Evolutionary conservation across 2,329 filamentous ascomycete species (phyloP).

Genomic region (Chaetomiaceae sp.): DNA sequence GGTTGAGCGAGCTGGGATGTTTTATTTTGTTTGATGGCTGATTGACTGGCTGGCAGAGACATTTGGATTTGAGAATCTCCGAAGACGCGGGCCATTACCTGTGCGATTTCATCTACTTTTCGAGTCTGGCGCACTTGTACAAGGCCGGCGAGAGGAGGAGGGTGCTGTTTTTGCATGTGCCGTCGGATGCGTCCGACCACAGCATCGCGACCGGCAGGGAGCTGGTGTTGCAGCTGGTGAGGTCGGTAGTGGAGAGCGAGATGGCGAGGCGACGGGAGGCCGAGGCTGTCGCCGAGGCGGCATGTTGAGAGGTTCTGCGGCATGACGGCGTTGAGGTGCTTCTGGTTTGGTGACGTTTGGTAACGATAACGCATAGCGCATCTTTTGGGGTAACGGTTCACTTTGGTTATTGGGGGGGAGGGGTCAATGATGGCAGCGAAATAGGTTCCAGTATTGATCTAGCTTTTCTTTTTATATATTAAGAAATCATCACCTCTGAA

Average conservation of each 20-base stretch:
- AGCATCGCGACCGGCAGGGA: constrained; percentile 47
- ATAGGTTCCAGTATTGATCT: background rate
- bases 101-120: constrained; percentile 76
- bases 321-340: background rate
- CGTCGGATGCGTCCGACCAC: constrained; percentile 50
- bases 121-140: constrained; percentile 56
- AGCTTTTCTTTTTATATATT: too few relatives aligned
- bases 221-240: constrained; percentile 51
- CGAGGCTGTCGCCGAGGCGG: background rate
- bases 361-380: background rate
- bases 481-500: too few relatives aligned
- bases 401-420: too few relatives aligned
- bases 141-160: constrained; percentile 44
- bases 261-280: constrained; percentile 22
- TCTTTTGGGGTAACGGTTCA: background rate
- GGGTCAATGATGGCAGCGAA: background rate
- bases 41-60: constrained; percentile 23
- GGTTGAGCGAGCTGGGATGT: background rate
- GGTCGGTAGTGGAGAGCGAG: constrained; percentile 53
- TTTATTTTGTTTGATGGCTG: too few relatives aligned
- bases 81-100: constrained; percentile 68
- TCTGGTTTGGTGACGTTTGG: too few relatives aligned
- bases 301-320: background rate
- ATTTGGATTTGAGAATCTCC: constrained; percentile 53
- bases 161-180: constrained; percentile 70